Evolutionary conservation across 352 stramenopile species (phyloP).

Genomic region (Phytopythium vexans): DNA sequence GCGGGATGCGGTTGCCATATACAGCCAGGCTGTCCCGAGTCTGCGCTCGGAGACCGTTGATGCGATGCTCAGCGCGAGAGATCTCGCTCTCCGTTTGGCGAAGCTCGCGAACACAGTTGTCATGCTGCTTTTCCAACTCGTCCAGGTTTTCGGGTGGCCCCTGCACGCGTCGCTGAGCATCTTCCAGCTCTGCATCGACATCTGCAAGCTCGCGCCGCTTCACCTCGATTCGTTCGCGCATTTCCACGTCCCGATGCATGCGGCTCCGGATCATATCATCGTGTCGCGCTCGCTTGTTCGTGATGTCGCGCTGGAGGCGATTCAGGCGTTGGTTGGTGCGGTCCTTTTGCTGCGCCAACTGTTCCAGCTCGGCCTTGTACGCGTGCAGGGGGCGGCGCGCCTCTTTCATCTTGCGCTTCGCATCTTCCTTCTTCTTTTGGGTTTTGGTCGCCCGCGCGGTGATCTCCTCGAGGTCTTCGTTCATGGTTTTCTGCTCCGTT

Average conservation of each 20-base stretch:
- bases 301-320: slow-evolving; percentile 47
- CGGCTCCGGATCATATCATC: slow-evolving; percentile 53
- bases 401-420: slow-evolving; percentile 64
- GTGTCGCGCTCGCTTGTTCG: slow-evolving; percentile 49
- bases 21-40: slow-evolving; percentile 59
- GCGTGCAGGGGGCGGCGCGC: slow-evolving; percentile 56
- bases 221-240: slow-evolving; percentile 48
- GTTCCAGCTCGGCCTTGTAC: slow-evolving; percentile 67
- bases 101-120: slow-evolving; percentile 49
- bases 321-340: slow-evolving; percentile 45
- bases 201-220: slow-evolving; percentile 44
- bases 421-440: slow-evolving; percentile 41
- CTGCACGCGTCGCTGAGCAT: slow-evolving; percentile 28
- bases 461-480: slow-evolving; percentile 54
- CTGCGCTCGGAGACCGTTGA: slow-evolving; percentile 45
- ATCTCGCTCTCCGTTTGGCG: slow-evolving; percentile 58
- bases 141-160: slow-evolving; percentile 33
- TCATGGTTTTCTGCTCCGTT: slow-evolving; percentile 60
- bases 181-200: slow-evolving; percentile 34
- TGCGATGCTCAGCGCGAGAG: slow-evolving; percentile 35
- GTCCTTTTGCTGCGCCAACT: slow-evolving; percentile 47
- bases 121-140: slow-evolving; percentile 54
- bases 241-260: slow-evolving; percentile 56
- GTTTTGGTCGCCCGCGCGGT: slow-evolving; percentile 36
- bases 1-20: slow-evolving; percentile 63